Percentiles rank a stretch among this genome's conserved stretches.
These are phyloP conservation scores for Alternaria consortialis DNA, from an alignment of 2,329 filamentous ascomycete genomes.

Conservation along the genomic window DNA sequence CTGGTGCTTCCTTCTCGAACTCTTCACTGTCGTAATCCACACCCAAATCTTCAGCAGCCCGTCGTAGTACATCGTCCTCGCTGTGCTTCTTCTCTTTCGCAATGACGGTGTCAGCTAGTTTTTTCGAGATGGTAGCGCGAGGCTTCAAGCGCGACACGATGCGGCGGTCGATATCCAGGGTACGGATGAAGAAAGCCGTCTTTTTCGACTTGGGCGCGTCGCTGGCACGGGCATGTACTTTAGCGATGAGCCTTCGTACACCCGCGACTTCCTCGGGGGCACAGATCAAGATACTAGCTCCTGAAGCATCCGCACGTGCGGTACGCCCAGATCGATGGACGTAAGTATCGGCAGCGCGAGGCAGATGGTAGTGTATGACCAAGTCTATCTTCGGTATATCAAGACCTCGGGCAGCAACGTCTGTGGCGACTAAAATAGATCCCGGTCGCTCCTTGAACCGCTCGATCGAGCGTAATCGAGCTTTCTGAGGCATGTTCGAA, in stretches of 20 bases:
- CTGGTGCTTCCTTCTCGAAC: slow-evolving; percentile 68
- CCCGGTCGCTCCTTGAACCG: slow-evolving; percentile 74
- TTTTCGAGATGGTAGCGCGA: slow-evolving; percentile 82
- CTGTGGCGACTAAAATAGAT: slow-evolving; percentile 86
- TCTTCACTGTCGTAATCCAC: slow-evolving; percentile 94
- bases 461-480: slow-evolving; percentile 90
- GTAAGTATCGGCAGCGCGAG: slow-evolving; percentile 89
- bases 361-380: slow-evolving; percentile 94
- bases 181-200: slow-evolving; percentile 74
- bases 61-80: slow-evolving; percentile 84
- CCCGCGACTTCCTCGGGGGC: slow-evolving; percentile 89
- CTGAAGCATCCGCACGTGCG: slow-evolving; percentile 79
- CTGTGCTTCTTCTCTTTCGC: slow-evolving; percentile 88
- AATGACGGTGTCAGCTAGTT: slow-evolving; percentile 80
- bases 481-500: slow-evolving; percentile 95
- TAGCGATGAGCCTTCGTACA: slow-evolving; percentile 82
- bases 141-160: slow-evolving; percentile 79
- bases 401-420: slow-evolving; percentile 91
- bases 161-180: slow-evolving; percentile 82
- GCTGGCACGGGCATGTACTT: slow-evolving; percentile 75
- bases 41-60: slow-evolving; percentile 88
- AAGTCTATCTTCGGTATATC: slow-evolving; percentile 91
- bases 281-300: slow-evolving; percentile 87
- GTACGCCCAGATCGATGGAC: slow-evolving; percentile 96
- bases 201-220: slow-evolving; percentile 59